These are phyloP conservation scores for Skeletonema costatum DNA, from an alignment of 108 stramenopile species.

Conservation along the genomic window DNA sequence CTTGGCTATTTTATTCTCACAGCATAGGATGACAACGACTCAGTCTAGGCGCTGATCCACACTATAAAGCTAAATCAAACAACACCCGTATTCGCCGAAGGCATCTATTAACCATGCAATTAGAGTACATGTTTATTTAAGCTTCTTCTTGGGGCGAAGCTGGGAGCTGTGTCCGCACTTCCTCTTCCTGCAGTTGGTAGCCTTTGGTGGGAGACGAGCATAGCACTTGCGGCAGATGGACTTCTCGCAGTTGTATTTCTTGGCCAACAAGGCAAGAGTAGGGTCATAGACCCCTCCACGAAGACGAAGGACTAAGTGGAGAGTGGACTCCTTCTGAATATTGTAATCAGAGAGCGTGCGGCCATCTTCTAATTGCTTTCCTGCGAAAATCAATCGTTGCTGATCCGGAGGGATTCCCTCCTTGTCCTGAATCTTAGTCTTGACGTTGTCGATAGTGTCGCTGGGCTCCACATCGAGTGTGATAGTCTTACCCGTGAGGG, in stretches of 20 bases:
- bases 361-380: slow-evolving; percentile 99
- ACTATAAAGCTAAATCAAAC: not conserved
- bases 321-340: slow-evolving; percentile 97
- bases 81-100: not conserved
- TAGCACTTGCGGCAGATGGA: slow-evolving; percentile 98
- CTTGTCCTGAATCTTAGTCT: slow-evolving; percentile 99
- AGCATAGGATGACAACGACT: slow-evolving; percentile 2
- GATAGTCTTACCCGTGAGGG: slow-evolving; percentile 99
- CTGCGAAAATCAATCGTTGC: slow-evolving; percentile 97
- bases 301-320: slow-evolving; percentile 94
- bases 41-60: not conserved
- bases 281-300: slow-evolving; percentile 97
- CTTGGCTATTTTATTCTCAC: slow-evolving; percentile 16
- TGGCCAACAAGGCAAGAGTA: slow-evolving; percentile 97
- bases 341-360: slow-evolving; percentile 99
- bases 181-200: slow-evolving; percentile 99
- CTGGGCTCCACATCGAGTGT: slow-evolving; percentile 98
- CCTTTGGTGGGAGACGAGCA: slow-evolving; percentile 99
- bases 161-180: slow-evolving; percentile 99
- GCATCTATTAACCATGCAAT: slow-evolving; percentile 1
- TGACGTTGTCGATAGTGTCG: slow-evolving; percentile 99
- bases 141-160: slow-evolving; percentile 99
- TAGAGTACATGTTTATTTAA: slow-evolving; percentile 84
- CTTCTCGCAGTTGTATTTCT: slow-evolving; percentile 99
- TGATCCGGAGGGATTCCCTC: slow-evolving; percentile 99